Conservation (phyloP, 2,329 filamentous ascomycete genomes). For the Monosporascus sp. region DNA sequence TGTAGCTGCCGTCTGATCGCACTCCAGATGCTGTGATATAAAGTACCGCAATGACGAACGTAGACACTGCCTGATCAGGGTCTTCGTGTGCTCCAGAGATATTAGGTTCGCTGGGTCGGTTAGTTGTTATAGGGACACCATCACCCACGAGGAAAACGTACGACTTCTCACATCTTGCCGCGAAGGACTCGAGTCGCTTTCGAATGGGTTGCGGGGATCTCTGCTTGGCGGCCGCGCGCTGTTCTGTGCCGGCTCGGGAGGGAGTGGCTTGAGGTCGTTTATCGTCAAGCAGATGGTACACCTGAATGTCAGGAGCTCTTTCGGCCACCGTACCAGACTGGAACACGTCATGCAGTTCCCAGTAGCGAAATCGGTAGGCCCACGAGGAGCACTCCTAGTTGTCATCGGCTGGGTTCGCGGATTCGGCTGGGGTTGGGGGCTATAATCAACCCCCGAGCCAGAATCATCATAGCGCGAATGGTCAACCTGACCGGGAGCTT, state of each 20-base stretch:
- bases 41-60: constrained; percentile 31
- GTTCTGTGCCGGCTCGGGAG: constrained; percentile 18
- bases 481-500: constrained; percentile 34
- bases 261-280: constrained; percentile 63
- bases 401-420: constrained; percentile 24
- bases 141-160: constrained; percentile 11
- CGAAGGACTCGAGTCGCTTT: constrained; percentile 10
- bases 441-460: constrained; percentile 39
- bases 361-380: constrained; percentile 51
- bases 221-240: constrained; percentile 12
- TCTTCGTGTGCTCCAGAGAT: constrained; percentile 55
- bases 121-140: constrained; percentile 7
- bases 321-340: constrained; percentile 74
- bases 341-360: constrained; percentile 85
- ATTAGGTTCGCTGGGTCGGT: constrained; percentile 30
- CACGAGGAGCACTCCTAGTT: constrained; percentile 22
- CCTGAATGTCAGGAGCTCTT: constrained; percentile 66
- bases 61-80: constrained; percentile 41
- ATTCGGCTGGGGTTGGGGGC: constrained; percentile 19
- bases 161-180: constrained; percentile 13
- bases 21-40: constrained; percentile 9
- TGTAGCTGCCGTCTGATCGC: constrained; percentile 4
- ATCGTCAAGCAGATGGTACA: constrained; percentile 82
- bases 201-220: constrained; percentile 9
- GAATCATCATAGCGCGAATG: constrained; percentile 33